Evolutionary conservation across 2,329 filamentous ascomycete species (phyloP), one percentile per base, ranked within the genome.

Genomic region (Cryphonectria radicalis): DNA sequence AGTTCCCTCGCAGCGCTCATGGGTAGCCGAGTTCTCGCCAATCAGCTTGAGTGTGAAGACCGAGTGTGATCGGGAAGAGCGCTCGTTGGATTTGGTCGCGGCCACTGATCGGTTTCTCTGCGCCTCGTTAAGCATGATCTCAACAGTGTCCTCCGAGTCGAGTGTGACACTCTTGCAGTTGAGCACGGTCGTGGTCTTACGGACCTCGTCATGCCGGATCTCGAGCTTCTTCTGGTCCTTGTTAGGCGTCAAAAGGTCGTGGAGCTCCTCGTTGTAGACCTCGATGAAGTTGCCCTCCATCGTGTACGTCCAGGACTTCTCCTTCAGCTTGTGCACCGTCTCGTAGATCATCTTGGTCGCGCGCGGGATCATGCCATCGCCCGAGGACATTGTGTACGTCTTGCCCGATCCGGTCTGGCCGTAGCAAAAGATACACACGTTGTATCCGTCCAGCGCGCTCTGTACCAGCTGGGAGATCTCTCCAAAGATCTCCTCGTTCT

Each of bases 371-470:
- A 99, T 98, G 75, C 96, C 96, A 76, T 98, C 93, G 1, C 85
- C 82, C 0, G 91, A 92, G 13, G 93, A 97, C 96, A 99, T 99
- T 4, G 96, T 98, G 79, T 92, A 93, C 0, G 96, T 99, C 85
- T 99, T 99, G 72, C 96, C 96, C 25, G 95, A 96, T 4, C 96
- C 96, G 0, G 96, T 99, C 81, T 99, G 96, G 60, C 96, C 96
- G 78, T 99, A 99, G 79, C 95, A 98, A 83, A 99, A 97, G 74
- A 99, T 98, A 81, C 95, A 98, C 67, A 99, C 96, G 76, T 98
- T 99, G 84, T 97, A 99, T 1, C 96, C 96, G 78, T 99, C 96
- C 55, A 99, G 86, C 0, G 97, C 96, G 76, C 93, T 97, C 81
- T 99, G 96, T 1, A 99, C 95, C 46, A 99, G 88, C 79, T 99